Evolutionary conservation across 352 stramenopile genomes (phyloP).

Genomic region (Phytophthora crassamura): DNA sequence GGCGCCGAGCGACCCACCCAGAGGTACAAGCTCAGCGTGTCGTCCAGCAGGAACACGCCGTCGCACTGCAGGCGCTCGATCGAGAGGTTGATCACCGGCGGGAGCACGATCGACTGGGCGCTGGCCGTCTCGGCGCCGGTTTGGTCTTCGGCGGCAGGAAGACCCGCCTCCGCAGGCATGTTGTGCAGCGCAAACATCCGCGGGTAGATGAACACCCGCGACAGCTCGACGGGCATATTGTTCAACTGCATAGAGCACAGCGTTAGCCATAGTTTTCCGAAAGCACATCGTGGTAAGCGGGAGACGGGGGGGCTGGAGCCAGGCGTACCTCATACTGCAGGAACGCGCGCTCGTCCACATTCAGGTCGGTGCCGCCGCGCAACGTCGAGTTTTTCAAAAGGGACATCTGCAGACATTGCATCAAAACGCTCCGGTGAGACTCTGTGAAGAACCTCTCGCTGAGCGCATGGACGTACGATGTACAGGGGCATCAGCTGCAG

Average conservation of each 20-base stretch:
- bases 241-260: conserved; percentile 66
- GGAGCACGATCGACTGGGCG: conserved; percentile 79
- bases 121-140: conserved; percentile 23
- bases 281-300: neutral
- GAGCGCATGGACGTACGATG: conserved; percentile 59
- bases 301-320: neutral
- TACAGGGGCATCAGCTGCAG: conserved; percentile 97
- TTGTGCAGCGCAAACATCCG: conserved; percentile 96
- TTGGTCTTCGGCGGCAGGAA: conserved; percentile 68
- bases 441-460: neutral
- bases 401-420: conserved; percentile 84
- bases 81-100: conserved; percentile 94
- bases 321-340: conserved; percentile 85
- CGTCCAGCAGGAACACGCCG: conserved; percentile 97
- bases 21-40: conserved; percentile 95
- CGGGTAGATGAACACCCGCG: conserved; percentile 96
- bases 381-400: conserved; percentile 98
- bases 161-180: conserved; percentile 88
- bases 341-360: conserved; percentile 95
- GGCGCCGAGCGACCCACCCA: conserved; percentile 95
- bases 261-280: conserved; percentile 16
- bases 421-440: conserved; percentile 11
- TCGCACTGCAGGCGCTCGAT: conserved; percentile 94
- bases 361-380: conserved; percentile 96
- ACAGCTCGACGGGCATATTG: conserved; percentile 94